Evolutionary conservation across 2,329 filamentous ascomycete species (phyloP), one percentile per base, ranked within the genome.

Genomic region (Aspergillus neotritici): DNA sequence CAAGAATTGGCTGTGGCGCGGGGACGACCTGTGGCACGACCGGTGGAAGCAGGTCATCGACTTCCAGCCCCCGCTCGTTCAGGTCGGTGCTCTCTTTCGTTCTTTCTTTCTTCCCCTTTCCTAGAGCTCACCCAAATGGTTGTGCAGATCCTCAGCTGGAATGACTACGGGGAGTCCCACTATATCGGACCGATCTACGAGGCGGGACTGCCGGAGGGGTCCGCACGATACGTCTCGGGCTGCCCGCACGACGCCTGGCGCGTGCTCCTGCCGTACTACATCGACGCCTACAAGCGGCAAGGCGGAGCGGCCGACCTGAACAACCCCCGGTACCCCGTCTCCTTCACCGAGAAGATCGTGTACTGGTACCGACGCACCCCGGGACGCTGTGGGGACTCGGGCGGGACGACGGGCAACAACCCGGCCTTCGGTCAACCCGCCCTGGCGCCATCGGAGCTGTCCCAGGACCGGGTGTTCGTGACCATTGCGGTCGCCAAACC

Each of bases 1-100:
- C 38, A 83, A 83, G 63, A 80, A 81, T 58, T 84, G 80, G 79
- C 66, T 82, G 4, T 84, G 77, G 69, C 70, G 71, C 32, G 76
- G 21, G 21, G 80, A 83, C 50, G 67, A 74, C 43, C 61, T 83
- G 10, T 84, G 80, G 79, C 73, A 71, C 48, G 67, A 78, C 41
- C 74, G 80, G 7, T 83, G 79, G 80, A 62, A 70, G 40, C 69
- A 80, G 46, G 70, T 75, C 9, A 55, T 78, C 31, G 64, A 71
- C 2, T 49, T 79, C 1, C 58, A 70, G 49, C 76, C 78, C 1
- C 64, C 72, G 15, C 73, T 72, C 34, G 69, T 80, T 35, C 66
- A 73, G 56, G 62, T 64, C 54, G 35, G 49, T 17, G 14, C n/a
- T 37, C 16, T 29, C 31, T 9, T 11, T 32, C 11, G 44, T 34